Evolutionary conservation across 2,329 filamentous ascomycete genomes (phyloP).

Genomic region (Ceratocystis ficicola): DNA sequence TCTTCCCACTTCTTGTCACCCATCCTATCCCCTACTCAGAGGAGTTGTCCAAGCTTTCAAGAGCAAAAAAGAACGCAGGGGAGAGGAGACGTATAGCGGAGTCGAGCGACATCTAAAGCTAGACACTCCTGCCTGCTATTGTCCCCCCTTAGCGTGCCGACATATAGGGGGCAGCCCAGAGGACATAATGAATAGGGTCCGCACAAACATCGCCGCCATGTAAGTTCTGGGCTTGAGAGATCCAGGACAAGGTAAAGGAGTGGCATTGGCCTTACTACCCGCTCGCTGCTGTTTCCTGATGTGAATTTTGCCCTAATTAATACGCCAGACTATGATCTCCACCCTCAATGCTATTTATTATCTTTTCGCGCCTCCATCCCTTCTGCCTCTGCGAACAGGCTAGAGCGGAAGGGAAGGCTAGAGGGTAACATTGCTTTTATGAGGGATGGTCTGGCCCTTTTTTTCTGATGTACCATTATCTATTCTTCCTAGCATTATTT

Average conservation of each 20-base stretch:
- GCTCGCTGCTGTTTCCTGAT: neutral
- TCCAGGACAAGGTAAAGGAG: neutral
- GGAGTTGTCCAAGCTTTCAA: too few species aligned
- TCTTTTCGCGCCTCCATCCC: neutral
- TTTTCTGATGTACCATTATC: neutral
- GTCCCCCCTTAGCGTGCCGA: neutral
- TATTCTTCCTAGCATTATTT: neutral
- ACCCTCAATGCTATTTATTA: neutral
- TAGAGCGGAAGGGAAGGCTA: too few species aligned
- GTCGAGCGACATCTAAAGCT: neutral
- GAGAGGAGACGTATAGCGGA: neutral
- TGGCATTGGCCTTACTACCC: neutral
- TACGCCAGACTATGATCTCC: neutral
- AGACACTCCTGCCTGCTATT: too few species aligned
- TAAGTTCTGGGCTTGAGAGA: neutral
- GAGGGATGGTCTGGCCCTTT: neutral
- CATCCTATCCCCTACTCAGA: too few species aligned
- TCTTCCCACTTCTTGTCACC: too few species aligned
- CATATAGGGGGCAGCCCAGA: neutral
- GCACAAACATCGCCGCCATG: neutral
- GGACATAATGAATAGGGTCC: neutral
- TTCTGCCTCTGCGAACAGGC: neutral
- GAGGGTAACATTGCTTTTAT: too few species aligned
- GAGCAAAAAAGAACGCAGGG: neutral
- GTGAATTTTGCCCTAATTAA: conserved; percentile 5